A percentile compares a stretch with the other conserved stretches of the same genome.
These are phyloP conservation scores for Silene uniflora DNA, from an alignment of 148 eudicot genomes.

Conservation along the genomic window DNA sequence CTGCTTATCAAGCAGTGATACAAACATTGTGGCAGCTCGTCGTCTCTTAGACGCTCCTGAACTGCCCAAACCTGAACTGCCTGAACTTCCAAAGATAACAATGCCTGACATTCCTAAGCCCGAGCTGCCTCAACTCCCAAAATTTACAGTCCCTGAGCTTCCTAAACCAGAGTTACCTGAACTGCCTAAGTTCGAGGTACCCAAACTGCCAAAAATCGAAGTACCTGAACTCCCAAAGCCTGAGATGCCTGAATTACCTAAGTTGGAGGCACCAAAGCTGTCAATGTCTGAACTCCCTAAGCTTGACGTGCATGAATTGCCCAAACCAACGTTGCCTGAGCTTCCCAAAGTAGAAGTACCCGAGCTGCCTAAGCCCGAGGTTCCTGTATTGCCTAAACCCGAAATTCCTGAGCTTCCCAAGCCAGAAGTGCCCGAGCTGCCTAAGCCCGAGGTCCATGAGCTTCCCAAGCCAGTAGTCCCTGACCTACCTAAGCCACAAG, in stretches of 20 bases:
- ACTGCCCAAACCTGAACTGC: neutral
- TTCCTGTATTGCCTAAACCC: slow-evolving; percentile 10
- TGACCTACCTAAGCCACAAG: slow-evolving; percentile 1
- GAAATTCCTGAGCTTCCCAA: slow-evolving; percentile 1
- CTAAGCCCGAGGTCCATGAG: slow-evolving; percentile 15
- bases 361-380: slow-evolving; percentile 14
- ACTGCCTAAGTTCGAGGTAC: too few relatives aligned
- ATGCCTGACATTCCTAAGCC: slow-evolving; percentile 11
- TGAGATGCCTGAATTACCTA: slow-evolving; percentile 10
- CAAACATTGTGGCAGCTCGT: too few relatives aligned
- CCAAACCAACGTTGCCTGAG: neutral
- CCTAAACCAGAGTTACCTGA: too few relatives aligned
- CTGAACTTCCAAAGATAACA: slow-evolving; percentile 15
- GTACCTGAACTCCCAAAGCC: slow-evolving; percentile 1
- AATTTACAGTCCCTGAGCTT: too few relatives aligned
- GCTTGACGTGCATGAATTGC: too few relatives aligned
- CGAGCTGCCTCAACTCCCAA: too few relatives aligned
- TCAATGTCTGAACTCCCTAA: slow-evolving; percentile 8
- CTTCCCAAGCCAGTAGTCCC: neutral
- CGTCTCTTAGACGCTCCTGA: slow-evolving; percentile 19
- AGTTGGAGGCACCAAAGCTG: neutral
- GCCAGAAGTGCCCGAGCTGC: too few relatives aligned
- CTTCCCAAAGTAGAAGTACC: neutral
- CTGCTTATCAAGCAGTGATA: neutral
- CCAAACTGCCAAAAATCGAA: slow-evolving; percentile 3